Evolutionary conservation across 2,329 filamentous ascomycete genomes (phyloP), one percentile per base, ranked within the genome.

Genomic region (Nannizziopsis arthrosporioides): DNA sequence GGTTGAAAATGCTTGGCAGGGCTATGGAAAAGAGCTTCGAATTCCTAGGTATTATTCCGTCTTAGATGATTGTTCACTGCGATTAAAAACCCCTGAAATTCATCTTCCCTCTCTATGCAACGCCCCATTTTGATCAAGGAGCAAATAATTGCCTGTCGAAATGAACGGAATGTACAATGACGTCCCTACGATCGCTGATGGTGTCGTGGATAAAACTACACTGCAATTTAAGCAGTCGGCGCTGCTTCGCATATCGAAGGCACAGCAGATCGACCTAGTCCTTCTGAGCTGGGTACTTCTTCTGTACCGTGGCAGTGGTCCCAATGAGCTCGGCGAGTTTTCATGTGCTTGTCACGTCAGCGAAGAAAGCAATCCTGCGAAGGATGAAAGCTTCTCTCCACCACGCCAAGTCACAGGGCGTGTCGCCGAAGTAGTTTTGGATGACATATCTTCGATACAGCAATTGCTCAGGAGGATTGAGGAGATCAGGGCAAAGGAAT

Each of bases 241-340:
- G 5, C 19, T 48, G 31, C 19, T 32, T 14, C 41, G 12, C 8
- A 37, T 36, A 9, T 36, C 22, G 4, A 5, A 39, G 15, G 47
- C 44, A n/a, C 35, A 52, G 35, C 38, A 50, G 36, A 9, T 42
- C 31, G 50, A 52, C 18, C 14, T 45, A 3, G 5, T 54, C 9
- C 36, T 54, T 18, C n/a, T 50, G 10, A 48, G 47, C 35, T 54
- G 52, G 52, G 31, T 42, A 40, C 41, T 54, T 1, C 30, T 54
- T 30, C 17, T 52, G 17, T 52, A 48, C 38, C 52, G 52, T 10
- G 52, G 47, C 14, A 50, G 36, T 31, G 44, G 50, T n/a, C 40
- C 40, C 36, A 48, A 40, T n/a, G 52, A 54, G 17, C 41, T 46
- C 14, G 52, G 44, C 19, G 27, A 45, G 17, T 50, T 52, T 32